phyloP scores from a whole-genome alignment of 306 rosid species.

The Clitoria ternatea region DNA sequence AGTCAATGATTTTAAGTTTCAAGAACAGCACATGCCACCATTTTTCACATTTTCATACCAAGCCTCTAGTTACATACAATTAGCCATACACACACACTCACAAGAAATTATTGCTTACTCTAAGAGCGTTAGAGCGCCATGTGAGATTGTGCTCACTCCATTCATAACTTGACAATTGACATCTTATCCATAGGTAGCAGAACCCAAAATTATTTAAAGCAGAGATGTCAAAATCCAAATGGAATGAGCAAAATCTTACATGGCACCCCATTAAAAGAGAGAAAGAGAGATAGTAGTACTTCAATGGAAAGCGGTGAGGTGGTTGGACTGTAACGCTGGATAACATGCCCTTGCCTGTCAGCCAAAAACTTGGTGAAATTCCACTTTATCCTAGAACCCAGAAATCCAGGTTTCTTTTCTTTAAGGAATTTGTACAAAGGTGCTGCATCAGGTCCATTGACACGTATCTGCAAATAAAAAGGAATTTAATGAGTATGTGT shows the following conservation, averaged over 20 bases:
- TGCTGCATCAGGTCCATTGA: slow-evolving; percentile 59
- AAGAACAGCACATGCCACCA: not conserved
- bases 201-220: not conserved
- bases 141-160: slow-evolving; percentile 7
- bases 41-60: not conserved
- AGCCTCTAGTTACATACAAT: not conserved
- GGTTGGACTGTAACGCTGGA: slow-evolving; percentile 56
- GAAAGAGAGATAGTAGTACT: slow-evolving; percentile 46
- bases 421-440: slow-evolving; percentile 80
- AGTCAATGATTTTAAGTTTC: slow-evolving; percentile 17
- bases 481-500: not conserved
- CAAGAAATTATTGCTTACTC: slow-evolving; percentile 8
- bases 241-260: not conserved
- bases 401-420: slow-evolving; percentile 48
- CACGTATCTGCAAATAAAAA: slow-evolving; percentile 47
- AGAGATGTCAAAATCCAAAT: not conserved
- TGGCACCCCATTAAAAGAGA: not conserved
- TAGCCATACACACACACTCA: not conserved
- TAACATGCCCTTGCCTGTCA: slow-evolving; percentile 59
- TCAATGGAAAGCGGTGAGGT: slow-evolving; percentile 58
- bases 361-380: slow-evolving; percentile 90
- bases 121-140: not conserved
- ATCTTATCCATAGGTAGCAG: not conserved
- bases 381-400: slow-evolving; percentile 79
- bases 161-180: not conserved